Evolutionary conservation across 1,284 basidiomycete genomes (phyloP), one percentile per base, ranked within the genome.

Genomic region (Cutaneotrichosporon cyanovorans): DNA sequence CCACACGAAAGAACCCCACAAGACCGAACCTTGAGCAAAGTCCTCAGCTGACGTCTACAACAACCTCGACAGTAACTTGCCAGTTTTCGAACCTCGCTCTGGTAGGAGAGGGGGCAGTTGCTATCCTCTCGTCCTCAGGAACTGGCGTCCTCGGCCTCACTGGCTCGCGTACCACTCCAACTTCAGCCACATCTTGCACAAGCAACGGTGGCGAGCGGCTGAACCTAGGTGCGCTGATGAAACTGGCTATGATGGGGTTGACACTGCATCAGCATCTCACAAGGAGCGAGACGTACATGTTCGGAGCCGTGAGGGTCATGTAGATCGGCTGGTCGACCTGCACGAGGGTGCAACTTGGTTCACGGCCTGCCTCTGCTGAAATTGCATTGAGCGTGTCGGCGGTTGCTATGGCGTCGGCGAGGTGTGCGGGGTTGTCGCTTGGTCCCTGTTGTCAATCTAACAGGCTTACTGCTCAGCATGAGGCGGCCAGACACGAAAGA

Each of bases 301-400:
- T 56, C 0, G 57, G 51, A 22, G 40, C 43, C 11, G 57, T 53
- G 5, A 60, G 44, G 4, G 57, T 51, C 49, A 58, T 54, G 44
- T 48, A 56, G 25, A 49, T 42, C n/a, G 49, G 46, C 2, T 44
- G 44, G 22, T 40, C 39, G 9, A 58, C 36, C 19, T 45, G 39
- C 28, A 22, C 31, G 4, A 37, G 25, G 12, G 33, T 28, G 12
- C 38, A 37, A 18, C 47, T 33, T 19, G 30, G 30, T 14, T 33
- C 50, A 46, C 19, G 9, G 14, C 32, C 32, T 14, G 15, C n/a
- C 32, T 14, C n/a, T 15, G 32, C 32, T 16, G 15, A 14, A 8
- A 34, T 14, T n/a, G 32, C 32, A 8, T 15, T 31, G 30, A 15
- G 30, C 15, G 30, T 31, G 30, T n/a, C n/a, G 25, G 25, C 12